A percentile compares a stretch with the other conserved stretches of the same genome.
Evolutionary conservation across 805 yeast genomes (phyloP).

Genomic region (Yarrowia sp.): DNA sequence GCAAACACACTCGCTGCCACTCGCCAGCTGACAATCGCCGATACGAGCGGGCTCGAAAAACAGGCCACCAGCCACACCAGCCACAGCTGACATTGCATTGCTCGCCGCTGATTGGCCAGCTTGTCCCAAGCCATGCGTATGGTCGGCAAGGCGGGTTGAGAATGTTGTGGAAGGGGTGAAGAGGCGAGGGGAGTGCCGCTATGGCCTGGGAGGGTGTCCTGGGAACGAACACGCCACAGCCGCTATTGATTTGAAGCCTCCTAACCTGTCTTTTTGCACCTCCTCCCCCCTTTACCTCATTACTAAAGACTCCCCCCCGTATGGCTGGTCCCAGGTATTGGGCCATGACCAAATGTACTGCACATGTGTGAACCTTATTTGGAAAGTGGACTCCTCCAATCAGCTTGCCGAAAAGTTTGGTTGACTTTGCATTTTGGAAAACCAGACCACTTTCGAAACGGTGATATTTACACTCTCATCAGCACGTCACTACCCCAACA

Average conservation of each 20-base stretch:
- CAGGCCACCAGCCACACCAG: constrained; percentile 37
- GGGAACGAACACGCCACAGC: no score
- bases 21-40: not conserved
- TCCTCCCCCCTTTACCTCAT: not conserved
- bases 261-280: no score
- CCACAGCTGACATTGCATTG: constrained; percentile 26
- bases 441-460: constrained; percentile 31
- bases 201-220: no score
- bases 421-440: constrained; percentile 39
- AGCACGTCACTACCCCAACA: constrained; percentile 38
- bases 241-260: no score
- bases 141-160: constrained; percentile 26
- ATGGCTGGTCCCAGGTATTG: constrained; percentile 23
- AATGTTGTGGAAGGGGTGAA: constrained; percentile 22
- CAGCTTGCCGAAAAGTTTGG: constrained; percentile 37
- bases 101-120: constrained; percentile 17
- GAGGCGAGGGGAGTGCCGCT: no score
- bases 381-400: constrained; percentile 16
- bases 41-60: not conserved
- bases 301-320: not conserved
- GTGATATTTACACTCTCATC: constrained; percentile 39
- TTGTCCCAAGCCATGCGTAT: constrained; percentile 17
- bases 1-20: not conserved
- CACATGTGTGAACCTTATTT: constrained; percentile 28
- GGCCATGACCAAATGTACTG: constrained; percentile 37